A percentile compares a stretch with the other conserved stretches of the same genome.
These are phyloP conservation scores for Colletotrichum zoysiae DNA, from an alignment of 2,329 filamentous ascomycete genomes.

Conservation along the genomic window DNA sequence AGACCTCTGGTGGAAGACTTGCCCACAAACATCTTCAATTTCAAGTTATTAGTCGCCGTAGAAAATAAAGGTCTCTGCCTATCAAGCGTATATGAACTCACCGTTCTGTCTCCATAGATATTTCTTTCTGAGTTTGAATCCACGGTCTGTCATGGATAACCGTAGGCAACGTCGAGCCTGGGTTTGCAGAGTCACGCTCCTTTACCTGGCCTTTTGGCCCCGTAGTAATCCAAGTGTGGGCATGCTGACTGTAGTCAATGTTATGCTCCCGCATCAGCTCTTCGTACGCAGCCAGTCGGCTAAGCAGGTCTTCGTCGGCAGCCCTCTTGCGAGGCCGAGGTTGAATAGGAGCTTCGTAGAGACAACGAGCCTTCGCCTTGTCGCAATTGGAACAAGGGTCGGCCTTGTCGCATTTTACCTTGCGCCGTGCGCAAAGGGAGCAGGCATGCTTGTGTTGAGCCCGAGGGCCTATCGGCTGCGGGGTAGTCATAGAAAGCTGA, in stretches of 20 bases:
- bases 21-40: slow-evolving; percentile 21
- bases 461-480: background rate
- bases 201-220: slow-evolving; percentile 4
- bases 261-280: slow-evolving; percentile 47
- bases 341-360: slow-evolving; percentile 43
- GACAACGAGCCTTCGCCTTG: slow-evolving; percentile 50
- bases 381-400: slow-evolving; percentile 59
- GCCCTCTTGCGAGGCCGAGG: slow-evolving; percentile 47
- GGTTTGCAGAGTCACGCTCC: background rate
- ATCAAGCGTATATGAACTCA: background rate
- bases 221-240: slow-evolving; percentile 47
- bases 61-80: background rate
- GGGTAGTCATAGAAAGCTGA: background rate
- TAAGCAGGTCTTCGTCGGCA: slow-evolving; percentile 46
- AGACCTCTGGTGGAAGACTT: slow-evolving; percentile 22
- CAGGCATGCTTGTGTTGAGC: slow-evolving; percentile 45
- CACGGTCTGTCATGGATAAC: background rate
- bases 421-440: slow-evolving; percentile 53
- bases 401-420: slow-evolving; percentile 57
- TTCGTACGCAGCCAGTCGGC: slow-evolving; percentile 46
- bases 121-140: background rate
- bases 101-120: background rate
- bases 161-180: background rate
- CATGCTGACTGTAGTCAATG: slow-evolving; percentile 43
- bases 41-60: background rate